Evolutionary conservation across 2,329 filamentous ascomycete species (phyloP).

Genomic region (Dothistroma pini): DNA sequence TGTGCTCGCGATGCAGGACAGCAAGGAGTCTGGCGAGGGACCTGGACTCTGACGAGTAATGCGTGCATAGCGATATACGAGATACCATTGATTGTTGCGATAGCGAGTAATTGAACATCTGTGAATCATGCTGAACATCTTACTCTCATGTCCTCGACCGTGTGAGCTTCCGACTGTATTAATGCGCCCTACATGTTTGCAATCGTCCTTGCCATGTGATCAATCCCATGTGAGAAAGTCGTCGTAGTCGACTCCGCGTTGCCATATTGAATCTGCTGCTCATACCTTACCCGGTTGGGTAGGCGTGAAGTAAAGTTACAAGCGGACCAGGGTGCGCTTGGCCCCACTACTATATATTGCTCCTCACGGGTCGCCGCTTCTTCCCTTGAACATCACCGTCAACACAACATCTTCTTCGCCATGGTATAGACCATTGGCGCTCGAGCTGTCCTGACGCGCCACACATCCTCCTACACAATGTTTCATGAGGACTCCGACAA

Average conservation of each 20-base stretch:
- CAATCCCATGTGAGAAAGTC: not conserved
- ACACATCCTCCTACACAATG: not conserved
- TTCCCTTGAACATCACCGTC: not conserved
- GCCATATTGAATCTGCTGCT: not conserved
- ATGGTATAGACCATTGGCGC: not conserved
- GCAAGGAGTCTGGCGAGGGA: slow-evolving; percentile 9
- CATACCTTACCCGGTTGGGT: too few species aligned
- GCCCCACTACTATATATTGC: not conserved
- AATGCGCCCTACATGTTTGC: not conserved
- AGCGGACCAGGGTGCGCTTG: not conserved
- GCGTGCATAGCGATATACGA: slow-evolving; percentile 24
- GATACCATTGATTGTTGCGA: slow-evolving; percentile 13
- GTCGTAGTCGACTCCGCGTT: not conserved
- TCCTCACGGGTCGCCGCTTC: not conserved
- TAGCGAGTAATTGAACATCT: slow-evolving; percentile 1
- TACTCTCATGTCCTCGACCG: not conserved
- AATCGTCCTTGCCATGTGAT: not conserved
- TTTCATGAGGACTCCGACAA: slow-evolving; percentile 24
- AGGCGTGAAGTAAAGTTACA: not conserved
- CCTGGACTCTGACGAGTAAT: slow-evolving; percentile 19
- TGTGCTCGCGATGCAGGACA: slow-evolving; percentile 12
- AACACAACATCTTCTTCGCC: not conserved
- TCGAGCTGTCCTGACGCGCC: not conserved
- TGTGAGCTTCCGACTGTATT: not conserved
- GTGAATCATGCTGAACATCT: not conserved